Evolutionary conservation across 2,329 filamentous ascomycete genomes (phyloP), one percentile per base, ranked within the genome.

Genomic region (Talaromyces marneffei): DNA sequence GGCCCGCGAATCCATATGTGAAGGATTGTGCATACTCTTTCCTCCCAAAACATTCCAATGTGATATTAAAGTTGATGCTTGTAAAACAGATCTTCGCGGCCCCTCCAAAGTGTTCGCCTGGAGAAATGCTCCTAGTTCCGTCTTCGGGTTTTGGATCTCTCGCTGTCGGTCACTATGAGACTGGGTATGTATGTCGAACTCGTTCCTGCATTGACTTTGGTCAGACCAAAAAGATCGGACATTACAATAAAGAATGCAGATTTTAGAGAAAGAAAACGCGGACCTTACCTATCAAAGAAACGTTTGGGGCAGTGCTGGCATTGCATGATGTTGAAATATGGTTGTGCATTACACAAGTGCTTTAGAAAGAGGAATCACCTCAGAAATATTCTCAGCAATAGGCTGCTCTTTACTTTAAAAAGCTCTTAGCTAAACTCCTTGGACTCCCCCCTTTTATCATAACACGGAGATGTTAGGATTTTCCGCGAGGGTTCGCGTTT

Each of bases 231-330:
- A 25, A n/a, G n/a, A n/a, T n/a, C n/a, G 8, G 31, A 31, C 14
- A 58, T 16, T n/a, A 33, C 12, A 42, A 27, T n/a, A 39, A 27
- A 31, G 20, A 3, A 12, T 35, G n/a, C 16, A 5, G 2, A 27
- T 55, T 39, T 40, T n/a, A n/a, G 1, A 2, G 18, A 18, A 53
- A 9, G 16, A 16, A 18, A 37, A n/a, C 35, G 35, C n/a, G 42
- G 6, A 18, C 20, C 35, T 54, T 10, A 64, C 62, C 62, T 54
- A 35, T 64, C 62, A 16, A 64, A 60, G 60, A 64, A 64, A 42
- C 62, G 57, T 46, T 64, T 64, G 12, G 62, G 57, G 27, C 62
- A 64, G 46, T 64, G 62, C 37, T 60, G 57, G 44, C 62, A 64
- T 57, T 64, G 56, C 62, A 64, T 64, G 23, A 29, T 48, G 60